Base-by-base conservation (phyloP, 176 grass and related monocot genomes). In the Guadua angustifolia region DNA sequence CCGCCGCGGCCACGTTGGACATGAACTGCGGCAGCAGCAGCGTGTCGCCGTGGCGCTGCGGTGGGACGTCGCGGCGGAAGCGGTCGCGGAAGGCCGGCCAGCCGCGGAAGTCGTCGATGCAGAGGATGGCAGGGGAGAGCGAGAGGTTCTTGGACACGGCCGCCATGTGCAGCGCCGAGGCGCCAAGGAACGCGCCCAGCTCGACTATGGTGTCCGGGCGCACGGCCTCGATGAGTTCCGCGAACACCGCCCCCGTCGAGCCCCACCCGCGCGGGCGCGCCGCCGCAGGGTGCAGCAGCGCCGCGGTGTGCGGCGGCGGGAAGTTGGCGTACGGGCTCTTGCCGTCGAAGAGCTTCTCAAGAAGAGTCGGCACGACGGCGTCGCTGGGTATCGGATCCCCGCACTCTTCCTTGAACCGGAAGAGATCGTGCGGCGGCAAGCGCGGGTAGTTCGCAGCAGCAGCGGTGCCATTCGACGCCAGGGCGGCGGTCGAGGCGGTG, bases 21-120 rank as follows among this genome's bases (percentile, higher is more conserved):
- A 99, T 99, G 97, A 99, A 99, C 89, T 99, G 97, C 76, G 90
- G 91, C 33, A 99, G 97, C 24, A 99, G 86, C 38, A 99, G 73
- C 9, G 84, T 76, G 66, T 96, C 93, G 43, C 85, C 97, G 61
- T 92, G 89, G 11, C 55, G 80, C 62, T 76, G 84, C 43, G 83
- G 10, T 0, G 96, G 91, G 8, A 99, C 87, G 70, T 99, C 96
- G 63, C 91, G 88, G 4, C 36, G 89, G 86, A 99, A 90, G 21
- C 91, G 87, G 24, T 24, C 83, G 18, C 91, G 89, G 85, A 92
- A 95, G 21, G 74, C 91, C 5, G 96, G 96, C 96, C 96, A 99
- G 4, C 91, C 96, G 13, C 93, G 96, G 88, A 99, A 99, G 90
- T 99, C 96, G 87, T 99, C 96, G 6, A 99, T 17, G 69, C 93